A percentile compares a stretch with the other conserved stretches of the same genome.
phyloP scores from a whole-genome alignment of 2,329 filamentous ascomycete species.

The Xylariales sp. region DNA sequence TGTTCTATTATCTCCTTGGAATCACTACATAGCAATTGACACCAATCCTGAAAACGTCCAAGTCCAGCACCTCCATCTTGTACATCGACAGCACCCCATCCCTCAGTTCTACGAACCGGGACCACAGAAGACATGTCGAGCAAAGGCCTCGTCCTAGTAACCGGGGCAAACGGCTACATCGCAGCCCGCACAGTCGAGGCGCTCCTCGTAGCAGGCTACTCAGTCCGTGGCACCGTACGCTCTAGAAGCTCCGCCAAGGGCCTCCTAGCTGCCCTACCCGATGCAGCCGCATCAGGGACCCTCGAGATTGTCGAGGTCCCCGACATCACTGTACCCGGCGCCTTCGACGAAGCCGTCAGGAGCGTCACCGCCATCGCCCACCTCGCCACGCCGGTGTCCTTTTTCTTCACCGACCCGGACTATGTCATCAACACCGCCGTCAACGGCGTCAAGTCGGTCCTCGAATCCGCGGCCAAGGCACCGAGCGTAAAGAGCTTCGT shows the following conservation, averaged over 20 bases:
- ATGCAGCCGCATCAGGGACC: constrained; percentile 12
- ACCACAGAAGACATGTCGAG: constrained; percentile 1
- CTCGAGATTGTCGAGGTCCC: constrained; percentile 23
- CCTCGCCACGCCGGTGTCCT: constrained; percentile 15
- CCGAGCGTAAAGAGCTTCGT: constrained; percentile 19
- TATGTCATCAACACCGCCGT: constrained; percentile 14
- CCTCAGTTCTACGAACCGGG: too few relatives aligned
- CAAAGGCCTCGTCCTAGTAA: constrained; percentile 24
- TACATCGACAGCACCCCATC: too few relatives aligned
- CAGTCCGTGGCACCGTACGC: constrained; percentile 27
- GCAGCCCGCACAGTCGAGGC: constrained; percentile 22
- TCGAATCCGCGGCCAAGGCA: constrained; percentile 13
- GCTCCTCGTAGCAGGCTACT: constrained; percentile 26
- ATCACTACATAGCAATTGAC: too few relatives aligned
- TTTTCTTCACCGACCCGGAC: constrained; percentile 14
- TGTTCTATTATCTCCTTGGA: too few relatives aligned
- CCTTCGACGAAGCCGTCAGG: constrained; percentile 29
- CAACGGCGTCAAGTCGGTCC: constrained; percentile 11
- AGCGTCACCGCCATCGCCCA: constrained; percentile 21
- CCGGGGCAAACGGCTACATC: constrained; percentile 31
- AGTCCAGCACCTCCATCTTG: too few relatives aligned
- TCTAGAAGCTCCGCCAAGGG: constrained; percentile 14
- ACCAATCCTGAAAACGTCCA: too few relatives aligned
- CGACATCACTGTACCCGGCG: constrained; percentile 26
- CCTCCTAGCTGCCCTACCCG: constrained; percentile 11